Evolutionary conservation across 257 asterid species (phyloP), one percentile per base, ranked within the genome.

Genomic region (Parsonsia alboflavescens): DNA sequence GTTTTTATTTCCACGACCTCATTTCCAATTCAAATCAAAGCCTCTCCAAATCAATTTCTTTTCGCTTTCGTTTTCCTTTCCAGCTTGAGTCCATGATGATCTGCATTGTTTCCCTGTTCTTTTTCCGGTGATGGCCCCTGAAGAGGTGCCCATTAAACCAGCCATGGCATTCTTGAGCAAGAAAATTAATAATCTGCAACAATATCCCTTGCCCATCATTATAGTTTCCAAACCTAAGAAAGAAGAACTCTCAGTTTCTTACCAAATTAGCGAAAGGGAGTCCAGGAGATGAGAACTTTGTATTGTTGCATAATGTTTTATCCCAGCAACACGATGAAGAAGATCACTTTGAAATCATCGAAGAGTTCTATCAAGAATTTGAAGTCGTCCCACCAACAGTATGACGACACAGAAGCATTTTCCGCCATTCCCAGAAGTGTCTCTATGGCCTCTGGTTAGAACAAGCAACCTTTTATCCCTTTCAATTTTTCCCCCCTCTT

Each of bases 361-460:
- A 85, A 76, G 78, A 91, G 92, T 75, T 83, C 92, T 26, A 72
- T 85, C 10, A 81, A 82, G n/a, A 86, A 80, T 74, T 61, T 65
- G 3, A 82, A 84, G 70, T 74, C 76, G 15, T 41, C 82, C 41
- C 77, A 78, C 41, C 77, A 78, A 4, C 79, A 77, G 74, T 78
- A 79, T 59, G 88, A 87, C 53, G 89, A 86, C 50, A 71, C 75
- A 17, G 89, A 81, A 28, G 83, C 85, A 0, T 63, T 85, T 10
- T 76, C 88, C 11, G 15, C 89, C 46, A 84, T 88, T 68, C 70
- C 79, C 66, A 84, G 97, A 77, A 90, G 97, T 76, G 46, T 84
- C 65, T 84, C 97, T 6, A 79, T 93, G 91, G 84, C 80, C 70
- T 65, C 90, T 39, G 95, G 96, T 91, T 52, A 79, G 87, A 46